These are phyloP conservation scores for Trichoderma sp. DNA, from an alignment of 2,329 filamentous ascomycete species.

Conservation along the genomic window DNA sequence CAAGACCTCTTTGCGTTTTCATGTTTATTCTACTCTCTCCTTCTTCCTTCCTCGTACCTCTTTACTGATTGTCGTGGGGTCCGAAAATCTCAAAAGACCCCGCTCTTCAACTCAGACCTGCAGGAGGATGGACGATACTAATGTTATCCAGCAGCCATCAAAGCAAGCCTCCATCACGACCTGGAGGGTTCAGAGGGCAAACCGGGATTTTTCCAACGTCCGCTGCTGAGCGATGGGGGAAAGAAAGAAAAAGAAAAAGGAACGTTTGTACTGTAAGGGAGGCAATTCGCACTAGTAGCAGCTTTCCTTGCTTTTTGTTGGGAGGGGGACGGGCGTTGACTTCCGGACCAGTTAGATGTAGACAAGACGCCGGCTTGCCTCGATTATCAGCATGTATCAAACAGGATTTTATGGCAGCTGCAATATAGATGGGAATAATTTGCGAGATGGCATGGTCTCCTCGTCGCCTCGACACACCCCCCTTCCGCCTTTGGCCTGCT, in stretches of 20 bases:
- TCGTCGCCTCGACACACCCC: neutral
- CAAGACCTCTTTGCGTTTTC: neutral
- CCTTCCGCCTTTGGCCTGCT: neutral
- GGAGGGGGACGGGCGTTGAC: conserved; percentile 5
- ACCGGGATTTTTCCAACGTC: neutral
- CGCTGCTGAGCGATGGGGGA: neutral
- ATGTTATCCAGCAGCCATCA: neutral
- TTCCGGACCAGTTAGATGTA: conserved; percentile 29
- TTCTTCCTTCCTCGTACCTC: neutral
- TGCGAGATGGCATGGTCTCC: neutral
- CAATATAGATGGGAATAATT: conserved; percentile 20
- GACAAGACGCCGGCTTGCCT: conserved; percentile 22
- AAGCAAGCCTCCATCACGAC: neutral
- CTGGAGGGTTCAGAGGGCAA: neutral
- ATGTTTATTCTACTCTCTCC: too few relatives aligned
- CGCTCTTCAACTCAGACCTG: neutral
- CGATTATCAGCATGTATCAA: conserved; percentile 15
- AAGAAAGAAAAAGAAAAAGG: neutral
- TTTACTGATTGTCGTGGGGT: neutral
- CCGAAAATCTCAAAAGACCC: neutral
- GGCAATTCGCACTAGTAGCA: conserved; percentile 12
- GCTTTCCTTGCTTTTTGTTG: conserved; percentile 9
- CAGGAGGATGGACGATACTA: conserved; percentile 4
- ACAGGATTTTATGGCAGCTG: conserved; percentile 26
- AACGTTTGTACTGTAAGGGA: conserved; percentile 15